These are phyloP conservation scores for Aureobasidium mangrovei DNA, from an alignment of 2,329 filamentous ascomycete genomes.

Conservation along the genomic window DNA sequence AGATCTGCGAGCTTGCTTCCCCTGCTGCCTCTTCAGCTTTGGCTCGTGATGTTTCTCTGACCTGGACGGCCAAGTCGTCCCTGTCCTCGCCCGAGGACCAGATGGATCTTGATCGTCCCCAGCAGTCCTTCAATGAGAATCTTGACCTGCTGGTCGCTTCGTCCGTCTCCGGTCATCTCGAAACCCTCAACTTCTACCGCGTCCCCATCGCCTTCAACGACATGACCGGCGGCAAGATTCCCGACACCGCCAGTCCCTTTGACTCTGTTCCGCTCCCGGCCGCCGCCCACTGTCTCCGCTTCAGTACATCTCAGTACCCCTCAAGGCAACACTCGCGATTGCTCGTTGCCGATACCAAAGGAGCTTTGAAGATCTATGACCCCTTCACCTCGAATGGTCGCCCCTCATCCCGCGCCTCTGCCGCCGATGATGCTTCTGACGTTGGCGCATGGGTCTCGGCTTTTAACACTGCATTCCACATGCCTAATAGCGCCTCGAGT, in stretches of 20 bases:
- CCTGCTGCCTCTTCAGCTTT: constrained; percentile 43
- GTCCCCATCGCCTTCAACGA: constrained; percentile 26
- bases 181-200: constrained; percentile 34
- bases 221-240: constrained; percentile 27
- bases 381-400: constrained; percentile 29
- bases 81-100: constrained; percentile 2
- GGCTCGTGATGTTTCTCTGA: constrained; percentile 43
- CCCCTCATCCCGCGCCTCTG: constrained; percentile 22
- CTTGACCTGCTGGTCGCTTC: constrained; percentile 33
- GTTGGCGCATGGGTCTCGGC: constrained; percentile 24
- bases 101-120: constrained; percentile 7
- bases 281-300: constrained; percentile 43
- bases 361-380: constrained; percentile 47
- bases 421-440: neutral
- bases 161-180: constrained; percentile 27
- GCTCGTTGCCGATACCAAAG: constrained; percentile 44
- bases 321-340: constrained; percentile 45
- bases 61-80: constrained; percentile 35
- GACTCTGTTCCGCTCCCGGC: constrained; percentile 40
- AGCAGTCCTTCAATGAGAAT: neutral
- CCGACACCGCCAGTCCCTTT: constrained; percentile 35
- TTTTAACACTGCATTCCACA: constrained; percentile 22
- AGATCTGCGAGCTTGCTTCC: constrained; percentile 39
- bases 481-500: constrained; percentile 16
- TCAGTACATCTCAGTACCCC: constrained; percentile 46